Percentiles rank a stretch among this genome's conserved stretches.
Evolutionary conservation across 1,284 basidiomycete species (phyloP).

Genomic region (Pterulicium gracile): DNA sequence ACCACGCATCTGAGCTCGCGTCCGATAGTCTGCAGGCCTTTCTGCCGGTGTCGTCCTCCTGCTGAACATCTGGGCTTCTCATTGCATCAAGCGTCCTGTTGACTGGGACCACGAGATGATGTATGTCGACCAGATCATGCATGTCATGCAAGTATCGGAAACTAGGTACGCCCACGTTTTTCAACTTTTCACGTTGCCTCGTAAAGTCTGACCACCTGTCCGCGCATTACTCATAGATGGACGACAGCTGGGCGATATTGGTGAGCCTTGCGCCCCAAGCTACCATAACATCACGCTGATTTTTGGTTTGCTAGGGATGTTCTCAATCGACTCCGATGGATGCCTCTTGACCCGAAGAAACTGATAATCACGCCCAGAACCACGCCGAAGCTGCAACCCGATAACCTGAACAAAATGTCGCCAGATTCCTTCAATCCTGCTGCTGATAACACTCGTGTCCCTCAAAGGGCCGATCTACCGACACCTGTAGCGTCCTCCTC

Average conservation of each 20-base stretch:
- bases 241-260: neutral
- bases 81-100: neutral
- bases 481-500: neutral
- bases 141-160: neutral
- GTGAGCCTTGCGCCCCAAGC: too few species aligned
- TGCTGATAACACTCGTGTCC: neutral
- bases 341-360: neutral
- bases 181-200: neutral
- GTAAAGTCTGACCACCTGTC: neutral
- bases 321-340: neutral
- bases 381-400: neutral
- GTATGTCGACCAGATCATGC: neutral
- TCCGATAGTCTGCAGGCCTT: neutral
- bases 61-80: neutral
- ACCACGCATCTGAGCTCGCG: neutral
- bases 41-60: neutral
- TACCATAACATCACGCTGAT: too few species aligned
- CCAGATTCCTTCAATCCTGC: neutral
- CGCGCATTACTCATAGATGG: neutral
- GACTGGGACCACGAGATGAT: neutral
- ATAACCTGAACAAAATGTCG: neutral
- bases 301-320: neutral
- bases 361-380: neutral
- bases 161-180: neutral
- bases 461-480: neutral